phyloP scores from a whole-genome alignment of 768 basidiomycete genomes.

The Phanerochaete sordida region DNA sequence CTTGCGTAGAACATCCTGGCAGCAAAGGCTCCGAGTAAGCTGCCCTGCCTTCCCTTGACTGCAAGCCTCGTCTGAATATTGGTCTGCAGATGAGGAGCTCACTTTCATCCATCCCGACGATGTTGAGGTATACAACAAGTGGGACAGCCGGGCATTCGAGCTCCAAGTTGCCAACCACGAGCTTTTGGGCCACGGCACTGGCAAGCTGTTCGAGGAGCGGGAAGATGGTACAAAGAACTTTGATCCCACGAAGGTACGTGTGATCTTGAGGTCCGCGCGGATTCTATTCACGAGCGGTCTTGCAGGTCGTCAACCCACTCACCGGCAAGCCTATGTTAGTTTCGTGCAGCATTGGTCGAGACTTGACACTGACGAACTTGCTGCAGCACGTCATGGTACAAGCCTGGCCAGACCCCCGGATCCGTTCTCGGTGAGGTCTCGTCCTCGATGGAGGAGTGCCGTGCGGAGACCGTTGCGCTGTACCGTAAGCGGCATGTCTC shows the following conservation, averaged over 20 bases:
- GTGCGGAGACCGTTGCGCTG: slow-evolving; percentile 85
- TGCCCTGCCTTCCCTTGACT: background rate
- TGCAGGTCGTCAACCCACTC: slow-evolving; percentile 74
- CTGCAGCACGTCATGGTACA: slow-evolving; percentile 78
- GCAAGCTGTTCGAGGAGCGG: slow-evolving; percentile 77
- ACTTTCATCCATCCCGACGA: slow-evolving; percentile 85
- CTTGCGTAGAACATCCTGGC: slow-evolving; percentile 70
- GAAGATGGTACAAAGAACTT: slow-evolving; percentile 81
- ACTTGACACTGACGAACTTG: background rate
- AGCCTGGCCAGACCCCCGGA: slow-evolving; percentile 79
- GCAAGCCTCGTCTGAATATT: background rate
- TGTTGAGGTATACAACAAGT: slow-evolving; percentile 65
- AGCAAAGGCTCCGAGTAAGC: slow-evolving; percentile 77
- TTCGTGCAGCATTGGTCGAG: background rate
- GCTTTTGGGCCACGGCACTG: slow-evolving; percentile 80
- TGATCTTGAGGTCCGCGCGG: too few relatives aligned
- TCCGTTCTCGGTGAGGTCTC: slow-evolving; percentile 84
- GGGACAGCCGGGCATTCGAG: slow-evolving; percentile 79
- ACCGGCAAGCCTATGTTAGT: slow-evolving; percentile 72
- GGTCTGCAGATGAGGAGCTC: slow-evolving; percentile 57
- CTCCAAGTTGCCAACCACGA: slow-evolving; percentile 92
- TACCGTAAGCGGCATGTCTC: slow-evolving; percentile 49
- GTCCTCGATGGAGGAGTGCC: slow-evolving; percentile 89
- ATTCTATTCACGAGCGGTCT: too few relatives aligned
- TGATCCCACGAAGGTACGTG: slow-evolving; percentile 55